These are phyloP conservation scores for Trypanosomatidae sp. DNA, from an alignment of 208 protist species.

Conservation along the genomic window DNA sequence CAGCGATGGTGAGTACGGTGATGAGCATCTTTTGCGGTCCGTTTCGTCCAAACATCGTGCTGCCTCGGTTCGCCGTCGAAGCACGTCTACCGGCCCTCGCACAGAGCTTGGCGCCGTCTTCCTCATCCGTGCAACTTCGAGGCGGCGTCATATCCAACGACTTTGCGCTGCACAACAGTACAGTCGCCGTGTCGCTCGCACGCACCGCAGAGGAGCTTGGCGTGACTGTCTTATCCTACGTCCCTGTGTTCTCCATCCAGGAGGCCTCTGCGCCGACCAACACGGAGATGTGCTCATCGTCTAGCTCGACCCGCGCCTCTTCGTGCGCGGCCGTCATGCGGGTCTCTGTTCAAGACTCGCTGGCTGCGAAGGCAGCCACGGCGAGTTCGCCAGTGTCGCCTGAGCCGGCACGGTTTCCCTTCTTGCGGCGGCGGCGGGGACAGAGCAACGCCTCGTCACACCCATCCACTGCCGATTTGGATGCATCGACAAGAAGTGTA, in stretches of 20 bases:
- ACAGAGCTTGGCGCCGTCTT: neutral
- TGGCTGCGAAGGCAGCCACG: slow-evolving; percentile 1
- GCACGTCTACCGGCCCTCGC: slow-evolving; percentile 27
- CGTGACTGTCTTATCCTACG: slow-evolving; percentile 64
- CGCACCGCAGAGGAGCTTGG: slow-evolving; percentile 75
- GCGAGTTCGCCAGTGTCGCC: neutral
- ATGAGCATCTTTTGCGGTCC: slow-evolving; percentile 60
- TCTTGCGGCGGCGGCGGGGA: slow-evolving; percentile 1
- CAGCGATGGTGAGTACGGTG: slow-evolving; percentile 42
- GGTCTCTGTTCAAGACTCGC: slow-evolving; percentile 19
- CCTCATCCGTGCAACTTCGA: slow-evolving; percentile 8
- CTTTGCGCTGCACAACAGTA: slow-evolving; percentile 38
- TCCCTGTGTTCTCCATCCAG: slow-evolving; percentile 29
- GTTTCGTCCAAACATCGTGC: slow-evolving; percentile 26
- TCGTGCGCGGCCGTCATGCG: slow-evolving; percentile 7
- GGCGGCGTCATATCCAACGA: slow-evolving; percentile 52
- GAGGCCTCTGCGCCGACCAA: slow-evolving; percentile 9
- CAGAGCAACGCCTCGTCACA: neutral
- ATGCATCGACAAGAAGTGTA: neutral
- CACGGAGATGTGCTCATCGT: neutral
- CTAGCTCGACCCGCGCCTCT: neutral
- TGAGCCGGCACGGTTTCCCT: neutral
- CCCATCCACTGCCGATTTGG: neutral
- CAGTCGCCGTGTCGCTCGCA: slow-evolving; percentile 46
- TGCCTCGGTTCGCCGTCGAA: slow-evolving; percentile 17